Base-by-base conservation (phyloP, 441 rosid genomes). In the Populus hybrid region DNA sequence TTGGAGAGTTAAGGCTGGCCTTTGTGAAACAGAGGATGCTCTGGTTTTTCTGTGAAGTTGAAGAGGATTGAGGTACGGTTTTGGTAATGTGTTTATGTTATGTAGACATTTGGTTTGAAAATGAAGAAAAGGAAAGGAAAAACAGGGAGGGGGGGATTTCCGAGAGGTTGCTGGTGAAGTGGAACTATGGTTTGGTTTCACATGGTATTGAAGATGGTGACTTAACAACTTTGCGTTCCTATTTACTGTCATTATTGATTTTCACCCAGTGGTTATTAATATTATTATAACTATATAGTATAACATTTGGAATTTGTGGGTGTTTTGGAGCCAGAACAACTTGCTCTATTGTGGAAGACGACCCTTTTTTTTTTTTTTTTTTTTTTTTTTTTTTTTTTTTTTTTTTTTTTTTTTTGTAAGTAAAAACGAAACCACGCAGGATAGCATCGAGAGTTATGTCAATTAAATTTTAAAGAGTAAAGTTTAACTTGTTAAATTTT, bases 1-100 rank as follows among this genome's bases (percentile, higher is more conserved):
- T n/a, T 68, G 32, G 67, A 38, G 35, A 36, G 66, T 71, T 12
- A 71, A 71, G 71, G 32, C 74, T 16, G 9, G 71, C 75, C 66
- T 61, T 68, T 73, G 79, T 70, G 81, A 75, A 73, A 57, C n/a
- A 70, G 81, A 75, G 77, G 79, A 76, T 66, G 66, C 73, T 72
- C 64, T 78, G 72, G 23, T 46, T 36, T 67, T 21, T n/a, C 6
- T 5, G 57, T 50, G 19, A 50, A 50, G 57, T 50, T 50, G 57
- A 24, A 18, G 40, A 77, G 70, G 40, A 7, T 34, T 50, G 57
- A 50, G n/a, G 53, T 42, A 11, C 3, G 53, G 53, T 42, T 42
- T 42, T 3, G 14, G 53, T 42, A 1, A 42, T 1, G 57, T 50
- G 0, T 50, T 50, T 3, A 50, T 50, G 57, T 5, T 50, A 50